Evolutionary conservation across 2,329 filamentous ascomycete genomes (phyloP).

Genomic region (Colletotrichum lini): DNA sequence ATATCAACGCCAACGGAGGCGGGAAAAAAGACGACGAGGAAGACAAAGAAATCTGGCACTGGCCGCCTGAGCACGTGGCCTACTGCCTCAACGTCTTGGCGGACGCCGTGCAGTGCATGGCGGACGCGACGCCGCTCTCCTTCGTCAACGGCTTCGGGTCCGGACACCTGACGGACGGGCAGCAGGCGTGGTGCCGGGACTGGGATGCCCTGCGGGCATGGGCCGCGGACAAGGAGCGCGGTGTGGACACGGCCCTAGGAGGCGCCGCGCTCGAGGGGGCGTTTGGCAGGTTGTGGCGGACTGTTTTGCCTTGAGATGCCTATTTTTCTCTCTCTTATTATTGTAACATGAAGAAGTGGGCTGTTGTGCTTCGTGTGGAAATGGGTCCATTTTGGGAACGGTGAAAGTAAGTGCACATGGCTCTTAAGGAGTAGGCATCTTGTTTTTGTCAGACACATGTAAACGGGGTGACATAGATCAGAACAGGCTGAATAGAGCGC

Average conservation of each 20-base stretch:
- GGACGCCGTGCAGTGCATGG: conserved; percentile 6
- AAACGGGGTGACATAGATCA: too few relatives aligned
- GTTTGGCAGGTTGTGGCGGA: not conserved
- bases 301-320: not conserved
- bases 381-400: too few relatives aligned
- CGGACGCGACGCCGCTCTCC: conserved; percentile 20
- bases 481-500: too few relatives aligned
- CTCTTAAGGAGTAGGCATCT: too few relatives aligned
- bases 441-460: too few relatives aligned
- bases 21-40: not conserved
- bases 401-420: too few relatives aligned
- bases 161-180: conserved; percentile 2
- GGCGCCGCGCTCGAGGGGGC: not conserved
- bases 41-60: not conserved
- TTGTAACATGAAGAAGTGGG: too few relatives aligned
- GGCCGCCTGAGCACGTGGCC: conserved; percentile 21
- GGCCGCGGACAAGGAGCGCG: not conserved
- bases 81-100: conserved; percentile 18
- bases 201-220: not conserved
- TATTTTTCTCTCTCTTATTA: too few relatives aligned
- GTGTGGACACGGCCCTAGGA: not conserved
- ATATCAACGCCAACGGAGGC: not conserved
- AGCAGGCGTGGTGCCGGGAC: conserved; percentile 11
- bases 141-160: conserved; percentile 13
- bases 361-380: too few relatives aligned